A percentile compares a stretch with the other conserved stretches of the same genome.
These are phyloP conservation scores for Lactuca sativa DNA, from an alignment of 129 eudicot species.

Conservation along the genomic window DNA sequence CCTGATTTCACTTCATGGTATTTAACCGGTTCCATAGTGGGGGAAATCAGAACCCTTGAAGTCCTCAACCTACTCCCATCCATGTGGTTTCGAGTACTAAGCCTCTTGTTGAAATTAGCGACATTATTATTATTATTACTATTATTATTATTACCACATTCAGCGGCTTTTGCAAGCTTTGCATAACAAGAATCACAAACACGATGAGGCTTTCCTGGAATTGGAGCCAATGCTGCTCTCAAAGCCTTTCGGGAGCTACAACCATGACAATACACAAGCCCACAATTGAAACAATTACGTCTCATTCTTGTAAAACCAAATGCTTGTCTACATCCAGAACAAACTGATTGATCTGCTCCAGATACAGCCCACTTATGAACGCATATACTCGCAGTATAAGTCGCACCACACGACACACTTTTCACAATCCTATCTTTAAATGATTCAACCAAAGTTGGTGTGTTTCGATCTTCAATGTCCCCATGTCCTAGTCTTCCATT, in stretches of 20 bases:
- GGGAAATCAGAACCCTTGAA: constrained; percentile 53
- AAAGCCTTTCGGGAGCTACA: constrained; percentile 83
- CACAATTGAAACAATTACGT: constrained; percentile 86
- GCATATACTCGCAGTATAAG: constrained; percentile 75
- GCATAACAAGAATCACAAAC: constrained; percentile 80
- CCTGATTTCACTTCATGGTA: constrained; percentile 65
- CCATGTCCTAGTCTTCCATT: constrained; percentile 95
- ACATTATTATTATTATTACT: constrained; percentile 7
- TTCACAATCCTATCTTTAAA: constrained; percentile 72
- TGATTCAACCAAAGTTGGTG: constrained; percentile 75
- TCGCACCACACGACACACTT: constrained; percentile 78
- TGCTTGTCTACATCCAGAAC: constrained; percentile 82
- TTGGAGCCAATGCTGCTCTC: constrained; percentile 88
- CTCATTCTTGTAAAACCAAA: constrained; percentile 88
- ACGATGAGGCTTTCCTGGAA: constrained; percentile 85
- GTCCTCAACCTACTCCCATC: constrained; percentile 43
- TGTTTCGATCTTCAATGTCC: constrained; percentile 62
- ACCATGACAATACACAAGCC: constrained; percentile 79
- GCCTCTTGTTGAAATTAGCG: constrained; percentile 29
- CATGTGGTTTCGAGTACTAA: constrained; percentile 36
- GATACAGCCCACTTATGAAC: constrained; percentile 83
- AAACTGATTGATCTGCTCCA: constrained; percentile 75
- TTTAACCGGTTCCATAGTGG: constrained; percentile 66
- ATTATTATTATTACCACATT: constrained; percentile 36
- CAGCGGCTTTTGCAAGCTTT: constrained; percentile 64